Conservation (phyloP, 257 asterid species). For the Paulownia fortunei region DNA sequence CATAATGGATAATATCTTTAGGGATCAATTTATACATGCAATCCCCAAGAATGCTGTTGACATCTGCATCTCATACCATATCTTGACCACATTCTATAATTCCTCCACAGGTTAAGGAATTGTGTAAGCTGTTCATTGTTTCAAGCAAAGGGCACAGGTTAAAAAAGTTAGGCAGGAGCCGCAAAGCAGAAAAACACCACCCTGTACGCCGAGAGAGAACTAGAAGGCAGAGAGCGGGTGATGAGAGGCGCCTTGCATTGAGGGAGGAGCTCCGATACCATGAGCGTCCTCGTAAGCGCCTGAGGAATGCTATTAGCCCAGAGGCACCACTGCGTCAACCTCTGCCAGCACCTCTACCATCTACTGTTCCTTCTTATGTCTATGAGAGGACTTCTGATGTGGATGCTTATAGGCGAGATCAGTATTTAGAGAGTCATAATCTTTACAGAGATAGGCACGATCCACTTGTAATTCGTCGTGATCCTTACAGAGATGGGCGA, state of each 20-base stretch:
- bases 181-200: slow-evolving; percentile 38
- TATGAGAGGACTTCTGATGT: slow-evolving; percentile 50
- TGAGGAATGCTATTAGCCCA: slow-evolving; percentile 43
- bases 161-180: slow-evolving; percentile 34
- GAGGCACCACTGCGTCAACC: slow-evolving; percentile 23
- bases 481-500: slow-evolving; percentile 38
- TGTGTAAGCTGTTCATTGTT: slow-evolving; percentile 65
- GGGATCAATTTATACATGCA: slow-evolving; percentile 9
- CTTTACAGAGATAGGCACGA: slow-evolving; percentile 35
- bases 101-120: slow-evolving; percentile 64
- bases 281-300: slow-evolving; percentile 50
- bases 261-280: slow-evolving; percentile 36
- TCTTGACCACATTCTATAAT: slow-evolving; percentile 28
- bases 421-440: slow-evolving; percentile 19
- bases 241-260: slow-evolving; percentile 42
- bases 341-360: slow-evolving; percentile 37
- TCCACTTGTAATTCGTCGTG: slow-evolving; percentile 27
- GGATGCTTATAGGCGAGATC: slow-evolving; percentile 47
- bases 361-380: slow-evolving; percentile 43
- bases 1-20: background rate
- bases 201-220: slow-evolving; percentile 35
- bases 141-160: slow-evolving; percentile 44
- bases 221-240: slow-evolving; percentile 35
- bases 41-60: slow-evolving; percentile 9
- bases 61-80: slow-evolving; percentile 1